Conservation (phyloP, 176 grass and related monocot genomes). For the Aegilops speltoides region DNA sequence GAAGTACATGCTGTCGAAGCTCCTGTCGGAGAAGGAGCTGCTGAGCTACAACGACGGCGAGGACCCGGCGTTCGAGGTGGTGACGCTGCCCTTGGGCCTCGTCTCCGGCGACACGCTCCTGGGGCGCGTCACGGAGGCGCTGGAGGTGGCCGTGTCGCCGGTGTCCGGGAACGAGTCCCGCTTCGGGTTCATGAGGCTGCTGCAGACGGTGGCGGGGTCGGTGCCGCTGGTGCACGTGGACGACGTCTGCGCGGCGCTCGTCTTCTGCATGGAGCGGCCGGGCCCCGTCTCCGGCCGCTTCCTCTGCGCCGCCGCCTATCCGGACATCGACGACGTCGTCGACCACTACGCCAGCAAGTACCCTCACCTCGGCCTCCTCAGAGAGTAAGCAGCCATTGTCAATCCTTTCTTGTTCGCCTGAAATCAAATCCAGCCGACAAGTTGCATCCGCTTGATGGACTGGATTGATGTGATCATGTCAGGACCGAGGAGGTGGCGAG, state of each 20-base stretch:
- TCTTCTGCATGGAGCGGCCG: constrained; percentile 40
- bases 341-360: constrained; percentile 31
- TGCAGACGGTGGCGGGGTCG: constrained; percentile 45
- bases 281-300: neutral
- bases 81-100: constrained; percentile 50
- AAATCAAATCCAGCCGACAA: too few species aligned
- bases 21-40: constrained; percentile 51
- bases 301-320: constrained; percentile 33
- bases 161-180: neutral
- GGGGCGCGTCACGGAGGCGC: neutral
- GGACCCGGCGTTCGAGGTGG: constrained; percentile 48
- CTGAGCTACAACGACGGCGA: constrained; percentile 41
- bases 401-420: too few species aligned
- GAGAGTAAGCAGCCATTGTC: constrained; percentile 32
- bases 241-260: constrained; percentile 63
- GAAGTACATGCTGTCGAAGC: constrained; percentile 51
- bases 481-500: too few species aligned
- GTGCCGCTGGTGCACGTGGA: constrained; percentile 60
- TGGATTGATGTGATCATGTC: too few species aligned
- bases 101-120: constrained; percentile 57
- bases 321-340: constrained; percentile 23
- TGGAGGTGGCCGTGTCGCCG: constrained; percentile 25
- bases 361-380: constrained; percentile 40
- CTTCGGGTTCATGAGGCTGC: neutral
- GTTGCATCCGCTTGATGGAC: too few species aligned